Evolutionary conservation across 176 grass and related monocot genomes (phyloP).

Genomic region (Rhynchospora pubera): DNA sequence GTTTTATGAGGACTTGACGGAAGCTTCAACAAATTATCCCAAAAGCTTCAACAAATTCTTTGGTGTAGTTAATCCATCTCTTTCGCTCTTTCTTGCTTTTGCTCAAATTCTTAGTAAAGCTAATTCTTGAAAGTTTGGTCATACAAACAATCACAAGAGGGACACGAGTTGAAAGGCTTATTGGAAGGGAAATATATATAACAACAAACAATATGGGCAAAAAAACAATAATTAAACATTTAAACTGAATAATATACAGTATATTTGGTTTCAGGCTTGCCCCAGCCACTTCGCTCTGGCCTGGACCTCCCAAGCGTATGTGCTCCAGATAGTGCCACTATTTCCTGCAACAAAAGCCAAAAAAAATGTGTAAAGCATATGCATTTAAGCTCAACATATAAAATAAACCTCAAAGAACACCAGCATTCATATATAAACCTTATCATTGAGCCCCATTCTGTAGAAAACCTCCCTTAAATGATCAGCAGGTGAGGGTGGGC

Average conservation of each 20-base stretch:
- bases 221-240: background rate
- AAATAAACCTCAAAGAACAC: background rate
- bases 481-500: constrained; percentile 76
- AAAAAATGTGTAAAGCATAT: constrained; percentile 10
- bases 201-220: background rate
- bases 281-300: constrained; percentile 93
- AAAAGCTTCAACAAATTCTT: no score
- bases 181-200: background rate
- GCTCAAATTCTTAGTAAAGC: no score
- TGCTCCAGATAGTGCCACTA: constrained; percentile 89
- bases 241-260: constrained; percentile 52
- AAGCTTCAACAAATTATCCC: background rate
- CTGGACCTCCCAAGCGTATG: constrained; percentile 91
- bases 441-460: constrained; percentile 89
- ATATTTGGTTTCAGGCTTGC: constrained; percentile 93
- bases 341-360: constrained; percentile 44
- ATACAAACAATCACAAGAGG: background rate
- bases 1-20: background rate
- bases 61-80: no score
- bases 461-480: constrained; percentile 93
- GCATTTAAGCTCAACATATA: background rate
- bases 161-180: background rate
- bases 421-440: constrained; percentile 33
- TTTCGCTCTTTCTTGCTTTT: no score
- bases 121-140: background rate